Percentiles rank a stretch among this genome's conserved stretches.
Evolutionary conservation across 2,329 filamentous ascomycete genomes (phyloP).

Genomic region (Coccinonectria pachysandricola): DNA sequence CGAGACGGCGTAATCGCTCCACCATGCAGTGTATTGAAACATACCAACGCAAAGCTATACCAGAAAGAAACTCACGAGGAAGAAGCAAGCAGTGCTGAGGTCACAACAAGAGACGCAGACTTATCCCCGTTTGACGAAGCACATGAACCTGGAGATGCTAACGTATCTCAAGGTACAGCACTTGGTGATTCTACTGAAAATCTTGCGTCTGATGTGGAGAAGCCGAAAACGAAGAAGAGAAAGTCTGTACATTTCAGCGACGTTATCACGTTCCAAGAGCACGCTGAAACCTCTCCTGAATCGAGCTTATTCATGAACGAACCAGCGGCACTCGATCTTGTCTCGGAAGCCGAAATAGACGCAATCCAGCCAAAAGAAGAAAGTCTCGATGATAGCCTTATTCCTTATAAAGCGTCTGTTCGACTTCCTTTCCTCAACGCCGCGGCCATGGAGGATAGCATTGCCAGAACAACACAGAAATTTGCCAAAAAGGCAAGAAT

Average conservation of each 20-base stretch:
- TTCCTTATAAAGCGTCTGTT: no score
- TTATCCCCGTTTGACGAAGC: no score
- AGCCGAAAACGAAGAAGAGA: slow-evolving; percentile 14
- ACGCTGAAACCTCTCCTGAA: slow-evolving; percentile 14
- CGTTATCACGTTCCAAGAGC: slow-evolving; percentile 7
- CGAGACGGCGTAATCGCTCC: slow-evolving; percentile 31
- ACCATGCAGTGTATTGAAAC: no score
- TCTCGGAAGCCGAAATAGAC: background rate
- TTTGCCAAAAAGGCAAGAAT: slow-evolving; percentile 11
- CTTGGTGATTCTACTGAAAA: background rate
- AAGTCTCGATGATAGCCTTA: no score
- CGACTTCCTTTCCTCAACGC: no score
- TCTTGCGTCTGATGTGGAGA: background rate
- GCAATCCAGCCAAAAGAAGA: background rate
- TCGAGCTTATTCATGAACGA: no score
- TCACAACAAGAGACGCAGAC: no score
- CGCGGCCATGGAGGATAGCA: no score
- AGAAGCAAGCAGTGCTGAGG: slow-evolving; percentile 7
- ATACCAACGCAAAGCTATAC: no score
- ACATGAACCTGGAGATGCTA: background rate
- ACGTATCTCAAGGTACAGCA: no score
- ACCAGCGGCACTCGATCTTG: slow-evolving; percentile 9
- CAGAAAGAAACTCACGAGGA: slow-evolving; percentile 6
- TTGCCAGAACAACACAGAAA: no score
- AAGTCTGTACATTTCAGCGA: slow-evolving; percentile 18